Base-by-base conservation (phyloP, 2,329 filamentous ascomycete species). In the Fusarium succisae region DNA sequence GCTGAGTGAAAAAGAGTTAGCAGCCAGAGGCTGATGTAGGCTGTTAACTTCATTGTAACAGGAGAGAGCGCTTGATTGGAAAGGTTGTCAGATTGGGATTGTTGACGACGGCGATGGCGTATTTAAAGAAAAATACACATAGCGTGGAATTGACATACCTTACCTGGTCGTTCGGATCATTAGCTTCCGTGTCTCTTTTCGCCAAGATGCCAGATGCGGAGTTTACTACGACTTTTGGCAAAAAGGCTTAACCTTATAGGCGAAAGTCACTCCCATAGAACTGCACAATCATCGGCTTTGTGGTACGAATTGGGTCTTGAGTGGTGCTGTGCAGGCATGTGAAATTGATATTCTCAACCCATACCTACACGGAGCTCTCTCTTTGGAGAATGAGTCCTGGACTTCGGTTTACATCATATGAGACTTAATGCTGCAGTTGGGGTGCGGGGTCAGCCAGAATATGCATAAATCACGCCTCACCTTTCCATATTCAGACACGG, bases 11-110 rank as follows among this genome's bases (percentile, higher is more conserved):
- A 15, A 5, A 75, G 38, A 22, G 56, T 35, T 11, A 69, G 37
- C 39, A 62, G 37, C 64, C 70, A 73, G 38, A 73, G 45, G 30
- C 69, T 65, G 48, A 73, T 28, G 8, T 50, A 37, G 2, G 43
- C 24, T 6, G 47, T 17, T 2, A 61, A n/a, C 32, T 72, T 73
- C 69, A 76, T 74, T 22, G 20, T 41, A 22, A 14, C 28, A 15
- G 10, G 12, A 10, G 4, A 30, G 14, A n/a, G 6, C 9, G 13
- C 5, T 43, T 26, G 3, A 18, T 18, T 37, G 35, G 0, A 37
- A 18, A 5, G 9, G 4, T 37, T 18, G 35, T 37, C 8, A 37
- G 3, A 18, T 18, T 10, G 17, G 5, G 1, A 9, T 17, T 17
- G 0, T 4, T 37, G 3, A 37, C 35, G 22, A 14, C 10, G 30